Evolutionary conservation across 2,329 filamentous ascomycete species (phyloP).

Genomic region (Fusarium sp.): DNA sequence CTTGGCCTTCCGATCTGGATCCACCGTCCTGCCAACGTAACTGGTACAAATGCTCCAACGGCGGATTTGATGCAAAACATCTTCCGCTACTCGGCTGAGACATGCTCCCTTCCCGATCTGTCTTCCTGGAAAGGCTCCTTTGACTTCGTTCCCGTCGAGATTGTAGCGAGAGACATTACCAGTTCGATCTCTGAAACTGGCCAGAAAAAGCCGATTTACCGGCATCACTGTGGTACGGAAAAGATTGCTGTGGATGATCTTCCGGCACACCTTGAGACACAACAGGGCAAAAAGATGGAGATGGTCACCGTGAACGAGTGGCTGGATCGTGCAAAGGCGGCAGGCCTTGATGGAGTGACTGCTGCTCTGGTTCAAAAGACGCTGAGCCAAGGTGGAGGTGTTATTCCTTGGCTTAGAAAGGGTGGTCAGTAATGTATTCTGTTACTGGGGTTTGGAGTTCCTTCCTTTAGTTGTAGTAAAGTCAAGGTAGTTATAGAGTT

Average conservation of each 20-base stretch:
- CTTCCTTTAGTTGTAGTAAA: no score
- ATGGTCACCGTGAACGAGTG: neutral
- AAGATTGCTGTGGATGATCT: neutral
- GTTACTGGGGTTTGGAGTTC: no score
- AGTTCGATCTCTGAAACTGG: neutral
- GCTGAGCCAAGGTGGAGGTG: neutral
- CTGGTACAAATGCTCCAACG: neutral
- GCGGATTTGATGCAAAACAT: conserved; percentile 17
- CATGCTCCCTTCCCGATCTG: conserved; percentile 12
- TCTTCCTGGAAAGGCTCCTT: conserved; percentile 6
- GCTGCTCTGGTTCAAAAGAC: neutral
- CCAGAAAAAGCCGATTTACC: neutral
- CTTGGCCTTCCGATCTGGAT: conserved; percentile 6
- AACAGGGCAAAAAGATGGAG: neutral
- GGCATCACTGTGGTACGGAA: neutral
- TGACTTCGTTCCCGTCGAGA: conserved; percentile 11
- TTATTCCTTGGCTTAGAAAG: neutral
- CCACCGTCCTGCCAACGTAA: conserved; percentile 12
- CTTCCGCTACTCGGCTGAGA: conserved; percentile 5
- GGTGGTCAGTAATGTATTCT: neutral
- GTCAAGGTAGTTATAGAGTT: no score
- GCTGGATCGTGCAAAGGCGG: neutral
- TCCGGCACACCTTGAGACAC: neutral
- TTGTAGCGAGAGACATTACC: neutral
- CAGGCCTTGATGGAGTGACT: neutral